Evolutionary conservation across 1,284 basidiomycete species (phyloP), one percentile per base, ranked within the genome.

Genomic region (Polyporus tsugae): DNA sequence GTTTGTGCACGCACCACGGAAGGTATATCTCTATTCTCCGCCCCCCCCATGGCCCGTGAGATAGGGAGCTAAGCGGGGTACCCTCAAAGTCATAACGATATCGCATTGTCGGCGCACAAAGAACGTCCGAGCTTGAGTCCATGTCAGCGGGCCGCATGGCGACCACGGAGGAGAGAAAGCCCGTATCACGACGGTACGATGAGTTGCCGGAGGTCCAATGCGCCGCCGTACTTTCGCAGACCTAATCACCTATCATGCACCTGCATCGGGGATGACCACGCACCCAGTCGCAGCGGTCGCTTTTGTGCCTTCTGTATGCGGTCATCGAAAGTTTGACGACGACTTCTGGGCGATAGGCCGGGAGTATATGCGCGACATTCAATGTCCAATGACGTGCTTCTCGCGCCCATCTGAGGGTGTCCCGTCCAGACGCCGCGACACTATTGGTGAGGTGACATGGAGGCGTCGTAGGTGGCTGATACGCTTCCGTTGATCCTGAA

Each of bases 321-420:
- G 55, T 58, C 36, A 58, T 58, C 55, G 55, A 58, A 10, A 58
- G 35, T n/a, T 22, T 38, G 55, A 38, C 29, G 55, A n/a, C 35
- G 9, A 38, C 35, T 58, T 58, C 55, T 55, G 55, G 35, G 55
- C 55, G 55, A 35, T 10, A 55, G 25, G 10, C 13, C 53, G 53
- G 53, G 6, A 35, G 53, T 13, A 35, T 35, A 15, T 55, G 33
- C 53, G 53, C 53, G 9, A 22, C n/a, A 38, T n/a, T 11, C 55
- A 22, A 36, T n/a, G 55, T 2, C 33, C 33, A 7, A 19, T n/a
- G 19, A 33, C n/a, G 55, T 38, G 55, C 55, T 58, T 58, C 19
- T 58, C 55, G 55, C 55, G 55, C 35, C 35, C 35, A 38, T 38
- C 35, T 58, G 35, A 38, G 19, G 17, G 35, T 36, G 29, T 38